These are phyloP conservation scores for Stachybotrys chartarum DNA, from an alignment of 2,329 filamentous ascomycete genomes.

Conservation along the genomic window DNA sequence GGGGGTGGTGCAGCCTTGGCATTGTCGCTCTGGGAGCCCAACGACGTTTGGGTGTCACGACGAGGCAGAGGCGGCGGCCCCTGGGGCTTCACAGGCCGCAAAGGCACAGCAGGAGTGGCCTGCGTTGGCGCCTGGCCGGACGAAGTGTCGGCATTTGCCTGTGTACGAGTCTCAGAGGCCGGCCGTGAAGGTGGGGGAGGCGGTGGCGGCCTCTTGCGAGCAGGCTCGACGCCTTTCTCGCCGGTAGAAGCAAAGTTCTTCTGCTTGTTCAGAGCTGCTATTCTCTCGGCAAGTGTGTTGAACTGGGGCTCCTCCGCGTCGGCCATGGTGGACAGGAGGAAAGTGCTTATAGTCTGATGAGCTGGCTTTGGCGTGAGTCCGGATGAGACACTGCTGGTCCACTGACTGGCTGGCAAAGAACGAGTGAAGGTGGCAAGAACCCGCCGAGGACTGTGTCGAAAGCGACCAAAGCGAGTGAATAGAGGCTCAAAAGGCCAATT, in stretches of 20 bases:
- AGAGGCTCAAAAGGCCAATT: neutral
- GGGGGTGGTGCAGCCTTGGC: conserved; percentile 17
- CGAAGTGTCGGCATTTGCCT: conserved; percentile 27
- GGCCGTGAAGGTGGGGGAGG: conserved; percentile 35
- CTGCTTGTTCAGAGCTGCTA: conserved; percentile 56
- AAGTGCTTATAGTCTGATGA: neutral
- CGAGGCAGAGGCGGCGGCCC: conserved; percentile 29
- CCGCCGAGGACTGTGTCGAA: too few relatives aligned
- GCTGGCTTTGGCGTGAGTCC: neutral
- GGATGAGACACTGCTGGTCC: too few relatives aligned
- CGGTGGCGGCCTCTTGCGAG: conserved; percentile 32
- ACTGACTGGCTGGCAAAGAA: too few relatives aligned
- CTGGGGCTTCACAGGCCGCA: conserved; percentile 22
- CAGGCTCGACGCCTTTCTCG: conserved; percentile 26
- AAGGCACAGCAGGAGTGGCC: conserved; percentile 29
- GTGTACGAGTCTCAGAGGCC: conserved; percentile 24
- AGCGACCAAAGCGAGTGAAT: neutral
- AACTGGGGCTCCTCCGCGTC: conserved; percentile 57
- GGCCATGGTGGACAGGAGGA: conserved; percentile 35
- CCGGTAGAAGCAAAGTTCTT: conserved; percentile 40
- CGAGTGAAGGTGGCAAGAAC: too few relatives aligned
- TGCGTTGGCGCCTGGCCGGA: conserved; percentile 14
- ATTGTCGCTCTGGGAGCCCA: neutral
- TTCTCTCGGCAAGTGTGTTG: conserved; percentile 53
- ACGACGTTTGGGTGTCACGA: conserved; percentile 14